A percentile compares a stretch with the other conserved stretches of the same genome.
Conservation (phyloP, 2,329 filamentous ascomycete genomes). For the Xylaria sp. region DNA sequence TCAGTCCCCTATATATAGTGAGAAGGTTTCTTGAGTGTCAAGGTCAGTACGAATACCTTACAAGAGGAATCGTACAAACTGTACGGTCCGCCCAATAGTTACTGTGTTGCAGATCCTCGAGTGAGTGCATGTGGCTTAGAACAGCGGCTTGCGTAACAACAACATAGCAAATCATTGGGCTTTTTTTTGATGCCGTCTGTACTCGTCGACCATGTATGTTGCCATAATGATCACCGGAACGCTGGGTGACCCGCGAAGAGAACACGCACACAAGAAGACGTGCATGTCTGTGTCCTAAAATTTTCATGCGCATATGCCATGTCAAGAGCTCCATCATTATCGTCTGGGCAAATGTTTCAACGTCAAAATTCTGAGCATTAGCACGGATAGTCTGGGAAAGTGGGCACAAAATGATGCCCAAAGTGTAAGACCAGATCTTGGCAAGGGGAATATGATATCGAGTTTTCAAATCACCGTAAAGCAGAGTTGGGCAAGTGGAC, state of each 20-base stretch:
- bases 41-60: neutral
- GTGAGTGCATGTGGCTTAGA: constrained; percentile 12
- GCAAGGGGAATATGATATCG: constrained; percentile 22
- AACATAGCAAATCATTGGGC: neutral
- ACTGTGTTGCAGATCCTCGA: constrained; percentile 21
- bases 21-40: neutral
- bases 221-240: neutral
- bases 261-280: neutral
- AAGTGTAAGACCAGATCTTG: constrained; percentile 18
- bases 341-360: neutral
- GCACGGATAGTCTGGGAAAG: neutral
- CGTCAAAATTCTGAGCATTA: neutral
- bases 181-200: neutral
- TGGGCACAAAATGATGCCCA: constrained; percentile 14
- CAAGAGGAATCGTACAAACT: neutral
- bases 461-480: constrained; percentile 18
- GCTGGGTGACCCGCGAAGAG: constrained; percentile 1
- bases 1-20: constrained; percentile 15
- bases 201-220: constrained; percentile 2
- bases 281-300: neutral
- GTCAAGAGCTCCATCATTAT: neutral
- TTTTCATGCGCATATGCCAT: neutral
- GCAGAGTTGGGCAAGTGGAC: constrained; percentile 26
- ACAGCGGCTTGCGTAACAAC: constrained; percentile 14
- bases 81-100: constrained; percentile 10